phyloP scores from a whole-genome alignment of 2,329 filamentous ascomycete species.

The Fusarium neocosmosporiellum region DNA sequence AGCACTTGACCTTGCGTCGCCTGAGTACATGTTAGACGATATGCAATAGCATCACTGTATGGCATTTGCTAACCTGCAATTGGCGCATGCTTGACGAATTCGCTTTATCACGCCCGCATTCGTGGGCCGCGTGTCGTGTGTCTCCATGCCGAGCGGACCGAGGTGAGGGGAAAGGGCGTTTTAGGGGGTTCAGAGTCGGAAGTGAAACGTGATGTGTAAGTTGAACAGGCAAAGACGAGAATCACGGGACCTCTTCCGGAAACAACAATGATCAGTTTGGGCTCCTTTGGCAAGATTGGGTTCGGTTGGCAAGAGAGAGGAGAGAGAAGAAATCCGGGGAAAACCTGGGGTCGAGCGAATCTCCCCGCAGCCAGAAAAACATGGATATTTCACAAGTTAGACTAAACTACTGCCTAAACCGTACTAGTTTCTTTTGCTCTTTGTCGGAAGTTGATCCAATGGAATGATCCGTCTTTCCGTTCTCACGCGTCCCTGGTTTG shows the following conservation, averaged over 20 bases:
- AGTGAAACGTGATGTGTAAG: neutral
- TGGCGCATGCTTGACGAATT: conserved; percentile 27
- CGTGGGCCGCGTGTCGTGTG: neutral
- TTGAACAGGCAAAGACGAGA: neutral
- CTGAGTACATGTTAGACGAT: neutral
- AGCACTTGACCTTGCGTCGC: conserved; percentile 31
- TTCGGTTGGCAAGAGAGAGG: neutral
- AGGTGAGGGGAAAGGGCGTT: neutral
- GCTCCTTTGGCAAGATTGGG: neutral
- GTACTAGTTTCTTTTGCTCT: neutral
- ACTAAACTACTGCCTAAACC: neutral
- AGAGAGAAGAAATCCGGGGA: neutral
- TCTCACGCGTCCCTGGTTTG: neutral
- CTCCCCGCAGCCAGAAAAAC: neutral
- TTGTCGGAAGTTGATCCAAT: neutral
- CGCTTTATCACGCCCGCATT: conserved; percentile 24
- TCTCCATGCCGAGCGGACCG: neutral
- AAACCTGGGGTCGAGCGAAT: neutral
- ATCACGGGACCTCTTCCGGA: neutral
- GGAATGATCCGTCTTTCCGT: neutral
- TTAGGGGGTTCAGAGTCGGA: neutral
- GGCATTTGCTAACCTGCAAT: conserved; percentile 16
- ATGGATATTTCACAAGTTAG: neutral
- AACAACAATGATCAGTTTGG: neutral
- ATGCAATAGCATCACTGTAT: neutral